A percentile compares a stretch with the other conserved stretches of the same genome.
Evolutionary conservation across 2,329 filamentous ascomycete genomes (phyloP).

Genomic region (Nemania sp.): DNA sequence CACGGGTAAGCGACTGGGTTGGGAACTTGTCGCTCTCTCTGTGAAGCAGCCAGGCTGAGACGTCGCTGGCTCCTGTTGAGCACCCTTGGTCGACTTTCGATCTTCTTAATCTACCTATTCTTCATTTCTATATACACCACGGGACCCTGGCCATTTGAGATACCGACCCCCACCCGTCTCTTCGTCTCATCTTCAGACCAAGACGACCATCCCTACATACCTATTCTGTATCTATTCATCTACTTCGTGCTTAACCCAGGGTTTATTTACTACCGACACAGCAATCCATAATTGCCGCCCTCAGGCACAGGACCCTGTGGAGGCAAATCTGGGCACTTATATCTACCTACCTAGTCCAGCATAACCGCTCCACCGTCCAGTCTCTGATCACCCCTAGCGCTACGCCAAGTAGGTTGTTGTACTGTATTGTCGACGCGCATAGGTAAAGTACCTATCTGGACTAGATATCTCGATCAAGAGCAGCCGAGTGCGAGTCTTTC

Average conservation of each 20-base stretch:
- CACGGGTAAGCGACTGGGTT: constrained; percentile 7
- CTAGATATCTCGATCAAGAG: constrained; percentile 4
- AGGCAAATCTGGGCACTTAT: neutral
- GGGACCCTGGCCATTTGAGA: neutral
- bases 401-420: neutral
- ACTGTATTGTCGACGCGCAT: too few species aligned
- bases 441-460: too few species aligned
- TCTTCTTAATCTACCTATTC: too few species aligned
- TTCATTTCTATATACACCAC: neutral
- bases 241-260: too few species aligned
- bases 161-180: neutral
- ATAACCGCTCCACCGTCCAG: constrained; percentile 11
- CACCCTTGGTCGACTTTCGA: neutral
- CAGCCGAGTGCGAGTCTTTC: neutral
- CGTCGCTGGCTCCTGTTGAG: neutral
- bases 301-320: neutral
- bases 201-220: too few species aligned
- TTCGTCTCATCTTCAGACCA: neutral
- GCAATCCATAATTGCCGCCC: neutral
- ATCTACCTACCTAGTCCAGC: neutral
- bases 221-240: too few species aligned
- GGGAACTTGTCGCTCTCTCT: neutral
- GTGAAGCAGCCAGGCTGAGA: constrained; percentile 4
- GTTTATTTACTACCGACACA: neutral
- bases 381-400: neutral